Evolutionary conservation across 805 yeast genomes (phyloP), one percentile per base, ranked within the genome.

Genomic region (Saccharomycopsis javanensis): DNA sequence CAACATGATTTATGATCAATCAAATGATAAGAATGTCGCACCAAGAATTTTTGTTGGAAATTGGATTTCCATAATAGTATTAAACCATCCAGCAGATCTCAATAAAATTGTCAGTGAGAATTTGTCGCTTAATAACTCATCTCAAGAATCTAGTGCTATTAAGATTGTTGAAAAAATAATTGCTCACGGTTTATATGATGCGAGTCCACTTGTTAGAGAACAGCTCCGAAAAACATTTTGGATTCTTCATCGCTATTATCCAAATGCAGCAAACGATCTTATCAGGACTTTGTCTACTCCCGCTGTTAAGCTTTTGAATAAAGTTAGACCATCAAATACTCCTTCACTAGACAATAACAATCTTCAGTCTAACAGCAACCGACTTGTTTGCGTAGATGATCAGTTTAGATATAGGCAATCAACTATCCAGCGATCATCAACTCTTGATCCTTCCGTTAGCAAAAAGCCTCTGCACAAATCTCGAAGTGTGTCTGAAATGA

Each of bases 171-270:
- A 74, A 34, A 79, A 75, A 51, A 72, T 82, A 61, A 65, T 88
- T 1, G 60, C 71, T 2, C 83, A 80, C 63, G 84, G 92, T 20
- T 72, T 94, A 0, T 67, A 80, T 0, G 98, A 91, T 67, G 88
- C 96, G 0, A 85, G 86, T 58, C 88, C 91, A 0, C 72, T 79
- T 0, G 97, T 88, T 0, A 77, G 97, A 62, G 95, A 83, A 64
- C 72, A 81, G 0, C 86, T 85, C 73, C 78, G 96, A 66, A 72
- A 75, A 2, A 75, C 89, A 0, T 92, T 78, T 64, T 91, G 97
- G 97, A 72, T 79, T 13, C 77, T 81, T 56, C 77, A 76, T 62
- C 74, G 72, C 20, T 65, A 76, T 5, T 85, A 80, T 70, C 86
- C 88, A 0, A 64, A 69, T 0, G 70, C 73, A 13, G 86, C 83